These are phyloP conservation scores for Leccinum variicolor DNA, from an alignment of 768 basidiomycete genomes.

Conservation along the genomic window DNA sequence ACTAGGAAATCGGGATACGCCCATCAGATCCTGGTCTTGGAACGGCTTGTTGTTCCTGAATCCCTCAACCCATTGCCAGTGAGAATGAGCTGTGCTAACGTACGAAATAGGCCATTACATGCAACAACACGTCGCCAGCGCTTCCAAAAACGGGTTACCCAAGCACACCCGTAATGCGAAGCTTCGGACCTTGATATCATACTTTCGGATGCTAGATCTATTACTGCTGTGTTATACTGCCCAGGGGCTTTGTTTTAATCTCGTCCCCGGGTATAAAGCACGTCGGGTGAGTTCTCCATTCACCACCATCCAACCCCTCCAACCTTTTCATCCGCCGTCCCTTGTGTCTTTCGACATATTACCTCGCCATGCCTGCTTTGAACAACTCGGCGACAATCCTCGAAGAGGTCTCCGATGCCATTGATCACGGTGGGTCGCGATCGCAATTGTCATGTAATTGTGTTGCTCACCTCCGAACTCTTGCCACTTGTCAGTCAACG, in stretches of 20 bases:
- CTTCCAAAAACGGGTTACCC: slow-evolving; percentile 15
- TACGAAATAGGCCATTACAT: slow-evolving; percentile 11
- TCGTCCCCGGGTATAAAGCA: slow-evolving; percentile 19
- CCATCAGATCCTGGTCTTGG: slow-evolving; percentile 18
- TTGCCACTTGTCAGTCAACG: slow-evolving; percentile 50
- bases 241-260: slow-evolving; percentile 7
- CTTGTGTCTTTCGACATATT: neutral
- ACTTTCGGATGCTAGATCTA: slow-evolving; percentile 12
- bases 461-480: neutral
- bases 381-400: slow-evolving; percentile 31
- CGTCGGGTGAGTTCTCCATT: neutral
- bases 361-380: slow-evolving; percentile 24
- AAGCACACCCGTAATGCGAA: slow-evolving; percentile 17
- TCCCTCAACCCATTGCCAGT: neutral
- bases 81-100: slow-evolving; percentile 6
- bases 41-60: neutral
- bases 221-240: slow-evolving; percentile 4
- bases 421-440: slow-evolving; percentile 42
- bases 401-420: slow-evolving; percentile 45
- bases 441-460: neutral
- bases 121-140: slow-evolving; percentile 10
- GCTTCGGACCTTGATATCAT: slow-evolving; percentile 20
- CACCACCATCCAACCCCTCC: neutral
- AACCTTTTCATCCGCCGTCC: neutral
- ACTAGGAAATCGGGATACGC: slow-evolving; percentile 1